Base-by-base conservation (phyloP, 116 monocot species). In the Cymodocea nodosa region DNA sequence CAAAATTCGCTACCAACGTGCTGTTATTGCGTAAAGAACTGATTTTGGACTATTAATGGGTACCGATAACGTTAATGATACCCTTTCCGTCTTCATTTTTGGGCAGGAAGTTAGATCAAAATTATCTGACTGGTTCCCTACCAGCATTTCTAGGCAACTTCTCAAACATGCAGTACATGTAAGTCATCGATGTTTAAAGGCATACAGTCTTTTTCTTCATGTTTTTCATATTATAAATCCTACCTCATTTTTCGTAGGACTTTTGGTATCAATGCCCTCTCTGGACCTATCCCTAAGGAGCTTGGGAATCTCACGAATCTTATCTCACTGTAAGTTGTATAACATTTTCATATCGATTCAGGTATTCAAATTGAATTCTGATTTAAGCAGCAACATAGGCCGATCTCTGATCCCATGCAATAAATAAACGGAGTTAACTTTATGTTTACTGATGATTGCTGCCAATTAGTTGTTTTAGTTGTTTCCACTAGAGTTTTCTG, bases 121-220 rank as follows among this genome's bases (percentile, higher is more conserved):
- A 89, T 66, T 89, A 78, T 64, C 67, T 94, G 60, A 84, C 83
- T 14, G 94, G 94, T 25, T 70, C 78, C 3, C 23, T 94, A 37
- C 94, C 94, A 60, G 68, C 73, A 35, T 94, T 89, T 64, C 70
- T 94, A 15, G 94, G 89, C 73, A 84, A 71, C 63, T 34, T 71
- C 0, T 52, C 71, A 11, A 30, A 2, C 15, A 36, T 71, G 62
- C 51, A 71, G 53, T 49, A 61, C 39, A 14, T 71, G 71, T 71
- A 23, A 71, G 71, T 71, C 10, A 39, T 2, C 49, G 4, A 13
- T 23, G 13, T 17, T 0, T 23, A 55, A 11, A 40, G 10, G 3
- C n/a, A 20, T 69, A 23, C 12, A 40, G 10, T 49, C 8, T 49
- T 17, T 16, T 5, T 25, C 49, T 64, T 54, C 23, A 44, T 65